Base-by-base conservation (phyloP, 768 basidiomycete species). In the Botryobasidium botryosum region DNA sequence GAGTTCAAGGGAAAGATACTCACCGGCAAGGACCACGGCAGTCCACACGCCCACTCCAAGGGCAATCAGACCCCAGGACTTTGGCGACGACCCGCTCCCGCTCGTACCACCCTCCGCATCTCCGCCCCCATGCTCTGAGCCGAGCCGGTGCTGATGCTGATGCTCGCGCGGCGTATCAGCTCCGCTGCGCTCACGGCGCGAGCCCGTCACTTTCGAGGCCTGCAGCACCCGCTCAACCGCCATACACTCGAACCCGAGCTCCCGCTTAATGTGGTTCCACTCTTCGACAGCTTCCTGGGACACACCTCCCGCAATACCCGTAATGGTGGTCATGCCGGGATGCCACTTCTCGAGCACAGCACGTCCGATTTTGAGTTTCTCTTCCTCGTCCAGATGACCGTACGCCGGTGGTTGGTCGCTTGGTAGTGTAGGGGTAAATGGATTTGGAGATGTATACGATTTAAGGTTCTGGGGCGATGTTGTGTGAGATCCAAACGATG, bases 221-320 rank as follows among this genome's bases (percentile, higher is more conserved):
- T 46, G 40, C 29, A 87, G 64, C 42, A 78, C 61, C 58, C 77
- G 73, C 57, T 87, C 83, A 53, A 87, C 79, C 37, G 82, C 79
- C 24, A 64, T 52, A 53, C 84, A 87, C 23, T 77, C 77, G 35
- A 84, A 67, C 8, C 84, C 84, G 6, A 87, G 67, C 56, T 86
- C 81, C 23, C 72, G 72, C 60, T 87, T 83, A 44, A 87, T 62
- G 5, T 75, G 69, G 51, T 73, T 74, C 85, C 84, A 87, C 51
- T 83, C 82, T 50, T 78, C 79, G 20, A 69, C 58, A 2, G 72
- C 64, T 28, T 83, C 81, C 43, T 72, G 68, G 3, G 81, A 75
- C 23, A 87, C 62, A 8, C 75, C 77, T 3, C 69, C 70, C 8
- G 40, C 24, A 10, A 24, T 8, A 27, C 12, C 8, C 8, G 8